Percentiles rank a stretch among this genome's conserved stretches.
phyloP scores from a whole-genome alignment of 75 land plant genomes.

The Gnetum montanum region DNA sequence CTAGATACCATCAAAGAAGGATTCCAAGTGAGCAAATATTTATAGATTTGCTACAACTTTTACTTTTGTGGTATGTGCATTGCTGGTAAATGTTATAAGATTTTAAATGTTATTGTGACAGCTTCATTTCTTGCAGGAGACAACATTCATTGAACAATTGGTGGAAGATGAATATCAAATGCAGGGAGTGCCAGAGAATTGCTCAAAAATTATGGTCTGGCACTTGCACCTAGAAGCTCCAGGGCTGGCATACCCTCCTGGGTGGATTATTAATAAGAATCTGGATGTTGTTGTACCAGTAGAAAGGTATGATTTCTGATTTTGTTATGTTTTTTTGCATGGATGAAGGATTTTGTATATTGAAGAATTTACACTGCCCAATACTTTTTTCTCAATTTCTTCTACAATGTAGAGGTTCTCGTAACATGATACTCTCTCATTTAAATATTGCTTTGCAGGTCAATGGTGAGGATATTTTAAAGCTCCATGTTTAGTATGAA shows the following conservation, averaged over 20 bases:
- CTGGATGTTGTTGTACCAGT: constrained; percentile 30
- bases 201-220: constrained; percentile 81
- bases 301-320: constrained; percentile 3
- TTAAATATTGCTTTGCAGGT: constrained; percentile 2
- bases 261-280: constrained; percentile 48
- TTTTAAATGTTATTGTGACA: neutral
- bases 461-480: neutral
- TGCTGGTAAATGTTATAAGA: too few relatives aligned
- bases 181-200: constrained; percentile 56
- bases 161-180: constrained; percentile 90
- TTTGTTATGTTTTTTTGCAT: neutral
- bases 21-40: constrained; percentile 43
- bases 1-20: constrained; percentile 57
- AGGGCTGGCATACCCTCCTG: constrained; percentile 35
- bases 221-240: constrained; percentile 49
- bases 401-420: neutral
- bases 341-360: too few relatives aligned
- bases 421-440: too few relatives aligned
- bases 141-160: constrained; percentile 63
- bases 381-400: neutral
- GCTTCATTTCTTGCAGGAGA: constrained; percentile 50
- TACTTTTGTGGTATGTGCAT: neutral
- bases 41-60: neutral
- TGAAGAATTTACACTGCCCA: too few relatives aligned
- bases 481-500: neutral